These are phyloP conservation scores for Colletotrichum sp. DNA, from an alignment of 2,329 filamentous ascomycete species.

Conservation along the genomic window DNA sequence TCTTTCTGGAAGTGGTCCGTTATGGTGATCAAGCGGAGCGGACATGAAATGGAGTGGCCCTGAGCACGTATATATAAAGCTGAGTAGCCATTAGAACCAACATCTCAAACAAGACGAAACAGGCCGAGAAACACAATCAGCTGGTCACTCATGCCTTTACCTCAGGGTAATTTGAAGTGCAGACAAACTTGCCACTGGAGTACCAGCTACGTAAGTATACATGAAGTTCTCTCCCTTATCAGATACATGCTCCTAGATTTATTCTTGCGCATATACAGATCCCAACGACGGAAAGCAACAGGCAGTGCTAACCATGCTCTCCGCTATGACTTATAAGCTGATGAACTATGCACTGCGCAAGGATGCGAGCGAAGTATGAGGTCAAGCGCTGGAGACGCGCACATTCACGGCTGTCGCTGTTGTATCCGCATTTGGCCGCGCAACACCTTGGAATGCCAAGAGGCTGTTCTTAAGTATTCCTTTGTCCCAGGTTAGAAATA, in stretches of 20 bases:
- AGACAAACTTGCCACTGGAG: too few species aligned
- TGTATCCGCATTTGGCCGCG: too few species aligned
- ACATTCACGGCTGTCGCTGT: background rate
- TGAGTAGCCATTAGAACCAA: too few species aligned
- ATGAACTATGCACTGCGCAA: background rate
- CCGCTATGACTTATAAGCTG: background rate
- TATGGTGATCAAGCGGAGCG: background rate
- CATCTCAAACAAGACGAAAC: too few species aligned
- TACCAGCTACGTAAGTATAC: too few species aligned
- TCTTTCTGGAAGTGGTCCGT: background rate
- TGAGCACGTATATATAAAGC: too few species aligned
- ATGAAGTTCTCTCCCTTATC: background rate
- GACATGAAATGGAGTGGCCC: background rate
- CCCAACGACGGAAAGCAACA: background rate
- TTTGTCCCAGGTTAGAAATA: background rate
- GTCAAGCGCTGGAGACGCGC: background rate
- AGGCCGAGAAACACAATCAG: too few species aligned
- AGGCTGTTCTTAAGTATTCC: rapidly evolving
- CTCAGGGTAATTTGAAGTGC: too few species aligned
- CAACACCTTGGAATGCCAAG: too few species aligned
- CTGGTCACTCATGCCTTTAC: too few species aligned
- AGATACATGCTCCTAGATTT: background rate
- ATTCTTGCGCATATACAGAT: background rate
- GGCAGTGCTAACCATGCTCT: background rate
- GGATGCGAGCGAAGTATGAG: background rate